Conservation (phyloP, 176 grass and related monocot genomes). For the Oryza punctata region DNA sequence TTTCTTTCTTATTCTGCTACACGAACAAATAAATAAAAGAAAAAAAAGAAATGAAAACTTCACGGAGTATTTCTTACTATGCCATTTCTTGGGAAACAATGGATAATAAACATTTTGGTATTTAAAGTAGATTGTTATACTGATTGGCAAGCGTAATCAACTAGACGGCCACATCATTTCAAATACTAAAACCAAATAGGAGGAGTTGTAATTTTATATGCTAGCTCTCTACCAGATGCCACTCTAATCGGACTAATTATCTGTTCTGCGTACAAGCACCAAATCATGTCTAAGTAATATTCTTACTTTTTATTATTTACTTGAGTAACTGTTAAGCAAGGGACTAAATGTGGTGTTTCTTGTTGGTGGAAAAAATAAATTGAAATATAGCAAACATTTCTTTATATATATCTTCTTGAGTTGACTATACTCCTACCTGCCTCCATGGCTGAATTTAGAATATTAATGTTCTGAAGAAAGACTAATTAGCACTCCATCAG, state of each 20-base stretch:
- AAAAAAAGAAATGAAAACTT: not conserved
- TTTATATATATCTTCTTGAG: not conserved
- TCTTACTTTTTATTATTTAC: too few species aligned
- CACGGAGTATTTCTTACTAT: not conserved
- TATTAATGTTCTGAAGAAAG: not conserved
- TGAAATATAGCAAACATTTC: not conserved
- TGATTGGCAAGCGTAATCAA: not conserved
- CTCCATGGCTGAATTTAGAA: not conserved
- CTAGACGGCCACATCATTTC: not conserved
- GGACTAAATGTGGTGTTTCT: not conserved
- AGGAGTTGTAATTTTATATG: constrained; percentile 4
- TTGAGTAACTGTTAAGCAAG: too few species aligned
- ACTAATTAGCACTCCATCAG: not conserved
- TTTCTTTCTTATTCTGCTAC: not conserved
- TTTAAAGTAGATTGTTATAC: not conserved
- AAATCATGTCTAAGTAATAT: not conserved
- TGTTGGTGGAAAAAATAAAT: not conserved
- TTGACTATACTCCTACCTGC: not conserved
- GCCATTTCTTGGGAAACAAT: not conserved
- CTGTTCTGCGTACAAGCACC: not conserved
- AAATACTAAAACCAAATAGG: too few species aligned
- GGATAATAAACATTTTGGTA: not conserved
- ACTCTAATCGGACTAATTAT: not conserved
- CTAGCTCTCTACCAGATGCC: not conserved
- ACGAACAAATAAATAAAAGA: not conserved